Percentiles rank a stretch among this genome's conserved stretches.
Evolutionary conservation across 2,329 filamentous ascomycete genomes (phyloP).

Genomic region (Cryphonectria parasitica): DNA sequence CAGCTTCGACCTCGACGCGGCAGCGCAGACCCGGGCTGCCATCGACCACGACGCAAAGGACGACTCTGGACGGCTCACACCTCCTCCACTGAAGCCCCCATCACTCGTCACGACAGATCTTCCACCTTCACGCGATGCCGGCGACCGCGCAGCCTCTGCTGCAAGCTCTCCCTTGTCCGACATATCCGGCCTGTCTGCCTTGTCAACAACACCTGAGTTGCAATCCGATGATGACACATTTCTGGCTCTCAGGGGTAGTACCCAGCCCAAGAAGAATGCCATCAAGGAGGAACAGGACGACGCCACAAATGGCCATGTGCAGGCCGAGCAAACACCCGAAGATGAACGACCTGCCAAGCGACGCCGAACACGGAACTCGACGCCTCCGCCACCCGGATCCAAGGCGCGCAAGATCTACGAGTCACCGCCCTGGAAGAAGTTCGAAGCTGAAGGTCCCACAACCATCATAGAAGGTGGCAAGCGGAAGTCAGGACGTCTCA

Average conservation of each 20-base stretch:
- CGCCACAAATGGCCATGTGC: constrained; percentile 29
- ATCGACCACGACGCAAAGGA: constrained; percentile 5
- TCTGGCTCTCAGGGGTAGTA: background rate
- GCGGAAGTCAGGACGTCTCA: constrained; percentile 68
- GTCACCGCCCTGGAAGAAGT: constrained; percentile 94
- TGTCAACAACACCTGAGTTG: constrained; percentile 26
- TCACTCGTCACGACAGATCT: constrained; percentile 21
- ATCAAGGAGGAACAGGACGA: constrained; percentile 30
- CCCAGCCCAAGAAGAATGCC: constrained; percentile 36
- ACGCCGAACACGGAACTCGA: constrained; percentile 60
- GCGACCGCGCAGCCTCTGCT: constrained; percentile 11
- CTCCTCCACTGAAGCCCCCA: constrained; percentile 16
- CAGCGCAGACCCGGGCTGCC: constrained; percentile 4
- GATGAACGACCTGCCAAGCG: constrained; percentile 65
- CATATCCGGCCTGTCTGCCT: constrained; percentile 12
- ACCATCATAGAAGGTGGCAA: constrained; percentile 77
- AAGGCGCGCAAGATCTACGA: constrained; percentile 54
- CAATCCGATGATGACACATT: constrained; percentile 8
- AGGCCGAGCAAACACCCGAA: constrained; percentile 35
- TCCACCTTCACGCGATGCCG: constrained; percentile 7
- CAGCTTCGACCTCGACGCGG: background rate
- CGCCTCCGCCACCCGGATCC: constrained; percentile 41
- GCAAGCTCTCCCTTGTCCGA: constrained; percentile 27
- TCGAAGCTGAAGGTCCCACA: constrained; percentile 83
- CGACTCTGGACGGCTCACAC: background rate